A percentile compares a stretch with the other conserved stretches of the same genome.
Conservation (phyloP, 768 basidiomycete genomes). For the Infundibulicybe gibba region DNA sequence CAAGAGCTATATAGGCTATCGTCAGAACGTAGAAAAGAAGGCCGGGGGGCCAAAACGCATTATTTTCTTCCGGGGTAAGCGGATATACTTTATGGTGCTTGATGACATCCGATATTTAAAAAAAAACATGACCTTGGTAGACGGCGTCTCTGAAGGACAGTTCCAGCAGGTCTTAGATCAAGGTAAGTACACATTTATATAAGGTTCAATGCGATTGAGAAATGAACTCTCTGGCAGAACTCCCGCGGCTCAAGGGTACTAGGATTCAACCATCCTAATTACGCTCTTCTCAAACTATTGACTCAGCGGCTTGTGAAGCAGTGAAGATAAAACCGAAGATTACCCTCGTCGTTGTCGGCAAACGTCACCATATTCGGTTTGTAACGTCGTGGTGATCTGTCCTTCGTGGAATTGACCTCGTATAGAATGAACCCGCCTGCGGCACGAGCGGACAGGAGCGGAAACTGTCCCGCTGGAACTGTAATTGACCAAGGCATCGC, state of each 20-base stretch:
- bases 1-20: conserved; percentile 50
- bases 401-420: not conserved
- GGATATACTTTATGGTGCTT: conserved; percentile 8
- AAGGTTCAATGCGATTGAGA: not conserved
- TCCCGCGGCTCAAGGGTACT: conserved; percentile 56
- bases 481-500: conserved; percentile 70
- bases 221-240: conserved; percentile 33
- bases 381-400: not conserved
- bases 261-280: not conserved
- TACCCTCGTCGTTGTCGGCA: conserved; percentile 78
- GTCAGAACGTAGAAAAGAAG: conserved; percentile 41
- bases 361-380: conserved; percentile 62
- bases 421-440: conserved; percentile 28
- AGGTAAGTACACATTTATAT: conserved; percentile 34
- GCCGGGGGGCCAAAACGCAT: conserved; percentile 48
- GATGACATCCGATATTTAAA: conserved; percentile 16
- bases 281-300: too few species aligned
- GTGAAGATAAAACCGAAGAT: conserved; percentile 60
- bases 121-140: conserved; percentile 17
- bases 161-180: conserved; percentile 47
- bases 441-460: conserved; percentile 56
- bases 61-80: conserved; percentile 69
- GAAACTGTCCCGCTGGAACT: conserved; percentile 75
- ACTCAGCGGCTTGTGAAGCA: conserved; percentile 57
- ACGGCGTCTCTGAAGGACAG: conserved; percentile 50